Base-by-base conservation (phyloP, 441 rosid genomes). In the Brassica balearica region DNA sequence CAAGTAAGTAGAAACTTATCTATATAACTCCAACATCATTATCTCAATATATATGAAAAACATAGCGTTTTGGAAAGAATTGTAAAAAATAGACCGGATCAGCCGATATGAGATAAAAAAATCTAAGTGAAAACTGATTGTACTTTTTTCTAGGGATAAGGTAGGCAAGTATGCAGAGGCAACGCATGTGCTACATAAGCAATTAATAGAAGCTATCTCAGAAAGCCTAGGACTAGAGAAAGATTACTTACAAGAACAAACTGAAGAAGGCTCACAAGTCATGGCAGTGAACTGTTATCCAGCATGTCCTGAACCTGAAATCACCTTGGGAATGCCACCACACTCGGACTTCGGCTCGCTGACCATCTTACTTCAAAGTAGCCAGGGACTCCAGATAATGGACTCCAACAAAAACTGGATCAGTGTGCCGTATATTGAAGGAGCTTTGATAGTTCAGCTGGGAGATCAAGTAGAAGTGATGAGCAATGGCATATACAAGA, bases 391-490 rank as follows among this genome's bases (percentile, higher is more conserved):
- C 19, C 92, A 92, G 72, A 27, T 85, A 69, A 86, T 78, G 85
- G 90, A 89, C 55, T 12, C 63, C 19, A 78, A 84, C 77, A 83
- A 84, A 65, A 79, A 84, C 20, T 92, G 97, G 93, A 65, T 84
- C 1, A 11, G 82, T 22, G 90, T 84, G 11, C 95, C 91, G 10
- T 61, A 56, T 3, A 69, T 83, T 0, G 85, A 86, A 86, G 90
- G 85, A 56, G 90, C 89, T 17, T 76, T 90, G 69, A 72, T 88
- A 20, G 86, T 88, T 78, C 94, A 90, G 79, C 10, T 87, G 61
- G 97, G 92, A 64, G 94, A 88, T 83, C 93, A 92, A 55, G 71
- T 86, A 25, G 92, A 92, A 84, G 94, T 90, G 32, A 81, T 89
- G 84, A 90, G 97, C 86, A 90, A 92, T 48, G 93, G 95, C 56